Evolutionary conservation across 495 filamentous ascomycete genomes (phyloP).

Genomic region (Aspergillus taichungensis): DNA sequence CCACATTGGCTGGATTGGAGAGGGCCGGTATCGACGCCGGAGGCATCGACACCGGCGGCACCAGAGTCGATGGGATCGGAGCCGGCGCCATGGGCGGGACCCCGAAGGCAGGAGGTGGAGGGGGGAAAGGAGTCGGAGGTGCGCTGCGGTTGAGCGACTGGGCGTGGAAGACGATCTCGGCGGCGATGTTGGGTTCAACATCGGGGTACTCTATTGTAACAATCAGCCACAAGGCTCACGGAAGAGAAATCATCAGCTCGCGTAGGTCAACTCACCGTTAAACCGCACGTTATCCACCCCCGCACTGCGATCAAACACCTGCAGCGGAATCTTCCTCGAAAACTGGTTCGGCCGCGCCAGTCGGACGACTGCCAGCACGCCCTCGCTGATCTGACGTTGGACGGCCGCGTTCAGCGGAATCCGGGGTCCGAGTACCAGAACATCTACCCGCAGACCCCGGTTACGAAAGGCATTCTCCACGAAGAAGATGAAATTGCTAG

Average conservation of each 20-base stretch:
- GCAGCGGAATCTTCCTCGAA: conserved; percentile 63
- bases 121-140: conserved; percentile 33
- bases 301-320: conserved; percentile 73
- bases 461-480: conserved; percentile 66
- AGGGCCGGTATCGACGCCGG: conserved; percentile 25
- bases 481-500: conserved; percentile 69
- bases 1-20: conserved; percentile 32
- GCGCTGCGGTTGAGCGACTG: conserved; percentile 50
- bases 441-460: conserved; percentile 62
- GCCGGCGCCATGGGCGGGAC: conserved; percentile 28
- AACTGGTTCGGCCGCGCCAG: conserved; percentile 59
- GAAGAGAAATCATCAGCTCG: conserved; percentile 1
- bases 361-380: conserved; percentile 75
- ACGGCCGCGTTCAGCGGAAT: conserved; percentile 69
- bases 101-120: conserved; percentile 35
- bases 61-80: conserved; percentile 10
- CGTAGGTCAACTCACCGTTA: conserved; percentile 44
- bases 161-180: conserved; percentile 68
- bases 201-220: conserved; percentile 58
- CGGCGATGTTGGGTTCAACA: conserved; percentile 66
- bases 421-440: conserved; percentile 68
- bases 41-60: conserved; percentile 26
- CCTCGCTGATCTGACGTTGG: conserved; percentile 77
- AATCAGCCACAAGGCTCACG: conserved; percentile 6
- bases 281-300: conserved; percentile 65